A percentile compares a stretch with the other conserved stretches of the same genome.
Evolutionary conservation across 23 red algal genomes (phyloP).

Genomic region (Gracilaria caudata): DNA sequence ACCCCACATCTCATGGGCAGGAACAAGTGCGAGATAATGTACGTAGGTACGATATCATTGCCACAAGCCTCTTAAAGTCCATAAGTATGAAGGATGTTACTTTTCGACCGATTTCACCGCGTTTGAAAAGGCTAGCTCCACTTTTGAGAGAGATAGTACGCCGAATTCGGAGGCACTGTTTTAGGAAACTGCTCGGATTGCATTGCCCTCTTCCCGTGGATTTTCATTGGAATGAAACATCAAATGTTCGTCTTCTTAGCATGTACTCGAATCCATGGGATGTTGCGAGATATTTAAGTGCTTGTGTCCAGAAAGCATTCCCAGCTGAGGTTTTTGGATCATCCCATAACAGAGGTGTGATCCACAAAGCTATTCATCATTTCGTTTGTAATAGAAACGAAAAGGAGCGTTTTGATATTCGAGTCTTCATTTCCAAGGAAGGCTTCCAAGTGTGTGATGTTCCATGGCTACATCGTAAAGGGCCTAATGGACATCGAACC

Average conservation of each 20-base stretch:
- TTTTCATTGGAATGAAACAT: neutral
- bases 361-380: slow-evolving; percentile 24
- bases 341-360: slow-evolving; percentile 35
- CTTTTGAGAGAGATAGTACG: slow-evolving; percentile 17
- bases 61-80: neutral
- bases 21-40: neutral
- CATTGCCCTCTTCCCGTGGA: slow-evolving; percentile 24
- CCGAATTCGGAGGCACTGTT: slow-evolving; percentile 17
- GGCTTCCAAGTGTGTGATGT: slow-evolving; percentile 41
- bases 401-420: slow-evolving; percentile 28
- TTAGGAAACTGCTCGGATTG: slow-evolving; percentile 30
- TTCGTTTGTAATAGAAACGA: slow-evolving; percentile 34
- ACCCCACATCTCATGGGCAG: neutral
- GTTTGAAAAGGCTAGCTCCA: slow-evolving; percentile 23
- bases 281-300: slow-evolving; percentile 45
- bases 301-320: slow-evolving; percentile 27
- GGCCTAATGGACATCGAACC: slow-evolving; percentile 27
- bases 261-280: slow-evolving; percentile 33
- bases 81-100: neutral
- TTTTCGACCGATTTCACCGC: neutral
- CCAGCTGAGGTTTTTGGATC: slow-evolving; percentile 52
- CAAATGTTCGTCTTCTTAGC: slow-evolving; percentile 33
- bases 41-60: slow-evolving; percentile 27
- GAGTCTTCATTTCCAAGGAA: neutral
- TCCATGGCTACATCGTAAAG: slow-evolving; percentile 48